These are phyloP conservation scores for Mycena sp. DNA, from an alignment of 1,284 basidiomycete species.

Conservation along the genomic window DNA sequence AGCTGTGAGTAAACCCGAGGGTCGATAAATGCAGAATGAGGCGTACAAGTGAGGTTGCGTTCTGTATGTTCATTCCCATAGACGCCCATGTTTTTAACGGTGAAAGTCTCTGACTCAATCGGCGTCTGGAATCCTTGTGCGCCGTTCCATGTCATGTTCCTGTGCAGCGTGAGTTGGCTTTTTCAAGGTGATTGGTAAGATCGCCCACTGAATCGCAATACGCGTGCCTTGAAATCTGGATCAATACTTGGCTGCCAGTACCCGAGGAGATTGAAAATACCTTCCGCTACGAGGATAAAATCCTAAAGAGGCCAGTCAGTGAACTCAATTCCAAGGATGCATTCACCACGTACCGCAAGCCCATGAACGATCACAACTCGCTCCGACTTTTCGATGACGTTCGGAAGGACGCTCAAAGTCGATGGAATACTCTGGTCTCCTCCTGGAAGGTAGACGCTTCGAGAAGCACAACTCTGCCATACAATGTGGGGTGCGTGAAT, in stretches of 20 bases:
- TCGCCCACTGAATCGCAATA: conserved; percentile 64
- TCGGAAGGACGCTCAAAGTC: conserved; percentile 68
- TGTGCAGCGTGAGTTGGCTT: conserved; percentile 43
- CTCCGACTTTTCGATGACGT: conserved; percentile 75
- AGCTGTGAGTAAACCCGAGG: neutral
- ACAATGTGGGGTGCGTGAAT: conserved; percentile 67
- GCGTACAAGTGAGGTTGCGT: conserved; percentile 65
- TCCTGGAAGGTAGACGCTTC: conserved; percentile 60
- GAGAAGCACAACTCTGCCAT: conserved; percentile 58
- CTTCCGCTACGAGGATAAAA: conserved; percentile 63
- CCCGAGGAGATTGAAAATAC: no score
- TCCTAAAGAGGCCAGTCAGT: conserved; percentile 44
- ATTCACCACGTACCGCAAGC: conserved; percentile 57
- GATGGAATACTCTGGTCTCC: conserved; percentile 62
- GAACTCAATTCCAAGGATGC: neutral
- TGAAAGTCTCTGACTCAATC: conserved; percentile 65
- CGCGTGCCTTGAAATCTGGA: no score
- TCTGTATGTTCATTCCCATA: conserved; percentile 68
- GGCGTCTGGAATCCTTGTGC: conserved; percentile 73
- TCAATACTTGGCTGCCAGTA: no score
- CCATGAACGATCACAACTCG: conserved; percentile 76
- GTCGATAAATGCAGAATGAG: neutral
- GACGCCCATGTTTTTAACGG: conserved; percentile 69
- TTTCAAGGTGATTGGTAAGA: neutral
- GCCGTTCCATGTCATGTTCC: conserved; percentile 63